Percentiles rank a stretch among this genome's conserved stretches.
phyloP scores from a whole-genome alignment of 2,329 filamentous ascomycete genomes.

The Phialocephala subalpina region DNA sequence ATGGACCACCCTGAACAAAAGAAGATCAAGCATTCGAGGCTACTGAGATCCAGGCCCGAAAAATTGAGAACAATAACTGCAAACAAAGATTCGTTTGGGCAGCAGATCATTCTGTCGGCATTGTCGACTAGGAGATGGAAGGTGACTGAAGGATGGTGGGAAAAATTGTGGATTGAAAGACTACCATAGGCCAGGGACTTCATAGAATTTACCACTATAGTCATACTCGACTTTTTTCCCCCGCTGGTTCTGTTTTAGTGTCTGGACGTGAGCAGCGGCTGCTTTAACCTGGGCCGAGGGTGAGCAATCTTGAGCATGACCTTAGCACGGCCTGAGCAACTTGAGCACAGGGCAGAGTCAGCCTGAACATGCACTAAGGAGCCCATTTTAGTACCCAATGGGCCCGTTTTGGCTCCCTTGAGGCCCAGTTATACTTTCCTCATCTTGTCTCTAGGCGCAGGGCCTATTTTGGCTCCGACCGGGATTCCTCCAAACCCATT shows the following conservation, averaged over 20 bases:
- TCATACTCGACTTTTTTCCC: too few species aligned
- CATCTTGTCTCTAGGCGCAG: slow-evolving; percentile 18
- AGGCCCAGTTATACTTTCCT: slow-evolving; percentile 22
- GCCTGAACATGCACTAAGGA: slow-evolving; percentile 5
- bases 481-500: slow-evolving; percentile 16
- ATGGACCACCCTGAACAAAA: too few species aligned
- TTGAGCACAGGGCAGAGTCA: not conserved
- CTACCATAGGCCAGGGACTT: too few species aligned
- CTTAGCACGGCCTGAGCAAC: slow-evolving; percentile 16
- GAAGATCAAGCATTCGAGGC: too few species aligned
- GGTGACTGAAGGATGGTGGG: not conserved
- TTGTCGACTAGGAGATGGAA: not conserved
- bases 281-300: slow-evolving; percentile 22
- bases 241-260: too few species aligned
- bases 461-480: slow-evolving; percentile 23
- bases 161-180: not conserved
- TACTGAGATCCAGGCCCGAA: too few species aligned
- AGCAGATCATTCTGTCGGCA: not conserved
- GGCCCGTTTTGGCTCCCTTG: slow-evolving; percentile 24
- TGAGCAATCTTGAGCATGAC: slow-evolving; percentile 1
- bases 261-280: too few species aligned
- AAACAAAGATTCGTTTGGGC: not conserved
- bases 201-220: too few species aligned
- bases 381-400: slow-evolving; percentile 13
- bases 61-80: not conserved